Percentiles rank a stretch among this genome's conserved stretches.
phyloP scores from a whole-genome alignment of 139 green algal genomes.

The Micractinium conductrix region DNA sequence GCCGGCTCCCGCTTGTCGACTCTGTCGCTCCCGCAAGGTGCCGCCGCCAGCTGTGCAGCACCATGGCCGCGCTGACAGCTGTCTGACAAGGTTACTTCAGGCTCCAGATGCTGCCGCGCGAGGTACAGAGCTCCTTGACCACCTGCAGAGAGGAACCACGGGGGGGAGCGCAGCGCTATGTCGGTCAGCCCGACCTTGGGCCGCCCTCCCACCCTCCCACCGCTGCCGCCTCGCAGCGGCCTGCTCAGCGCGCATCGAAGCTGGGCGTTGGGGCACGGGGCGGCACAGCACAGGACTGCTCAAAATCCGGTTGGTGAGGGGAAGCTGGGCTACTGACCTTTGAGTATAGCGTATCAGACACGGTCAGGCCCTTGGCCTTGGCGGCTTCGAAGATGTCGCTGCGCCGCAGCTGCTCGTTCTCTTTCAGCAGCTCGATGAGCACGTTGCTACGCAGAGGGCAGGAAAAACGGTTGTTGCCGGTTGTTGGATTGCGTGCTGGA shows the following conservation, averaged over 20 bases:
- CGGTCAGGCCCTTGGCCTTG: slow-evolving; percentile 32
- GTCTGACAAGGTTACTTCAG: slow-evolving; percentile 28
- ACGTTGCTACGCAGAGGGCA: background rate
- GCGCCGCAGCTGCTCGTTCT: slow-evolving; percentile 46
- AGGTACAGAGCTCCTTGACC: slow-evolving; percentile 58
- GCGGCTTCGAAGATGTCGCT: slow-evolving; percentile 56
- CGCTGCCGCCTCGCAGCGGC: too few relatives aligned
- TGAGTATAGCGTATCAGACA: slow-evolving; percentile 22
- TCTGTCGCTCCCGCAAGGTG: background rate
- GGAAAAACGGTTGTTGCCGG: background rate
- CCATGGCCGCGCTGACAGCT: too few relatives aligned
- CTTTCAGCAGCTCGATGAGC: slow-evolving; percentile 40
- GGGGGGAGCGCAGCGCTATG: too few relatives aligned
- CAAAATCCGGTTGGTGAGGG: too few relatives aligned
- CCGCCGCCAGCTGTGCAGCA: background rate
- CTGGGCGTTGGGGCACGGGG: too few relatives aligned
- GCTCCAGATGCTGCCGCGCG: slow-evolving; percentile 47
- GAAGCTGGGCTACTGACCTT: too few relatives aligned
- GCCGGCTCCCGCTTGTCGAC: background rate
- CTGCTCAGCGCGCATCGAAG: too few relatives aligned
- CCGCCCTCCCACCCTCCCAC: too few relatives aligned
- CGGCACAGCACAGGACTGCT: too few relatives aligned
- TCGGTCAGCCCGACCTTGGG: too few relatives aligned
- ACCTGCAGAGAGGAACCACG: too few relatives aligned
- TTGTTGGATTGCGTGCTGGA: background rate